Base-by-base conservation (phyloP, 2,329 filamentous ascomycete genomes). In the Teratosphaeria viscida region DNA sequence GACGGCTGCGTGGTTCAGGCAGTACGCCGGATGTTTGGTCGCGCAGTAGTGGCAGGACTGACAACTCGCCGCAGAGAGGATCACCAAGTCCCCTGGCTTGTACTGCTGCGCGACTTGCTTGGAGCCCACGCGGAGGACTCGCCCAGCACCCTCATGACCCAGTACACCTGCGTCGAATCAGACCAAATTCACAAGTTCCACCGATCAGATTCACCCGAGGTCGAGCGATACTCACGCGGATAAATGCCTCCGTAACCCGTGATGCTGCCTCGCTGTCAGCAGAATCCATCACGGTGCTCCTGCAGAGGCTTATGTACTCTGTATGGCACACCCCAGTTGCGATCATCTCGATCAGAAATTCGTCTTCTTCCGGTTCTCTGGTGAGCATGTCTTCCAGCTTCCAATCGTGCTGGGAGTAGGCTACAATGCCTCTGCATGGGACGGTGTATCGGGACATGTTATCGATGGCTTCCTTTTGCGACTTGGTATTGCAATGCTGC, bases 121-220 rank as follows among this genome's bases (percentile, higher is more conserved):
- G 1, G 68, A 66, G 1, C 77, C 77, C 29, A 77, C 65, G 34
- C 71, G 66, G 58, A 73, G 71, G 16, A 82, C 77, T 47, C 78
- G 74, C 1, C 35, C 55, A 49, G 34, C 37, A 27, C 55, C 35
- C 29, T 47, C 55, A 26, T 59, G 57, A 55, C 57, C 57, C 4
- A 34, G n/a, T 16, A 59, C 35, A 19, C 37, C 37, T 43, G 16
- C 3, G 37, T 2, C 11, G 12, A 5, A 12, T 43, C 37, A 43
- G 37, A 43, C 12, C 10, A 2, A 23, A 43, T n/a, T 16, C 16
- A 5, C 37, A 43, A 43, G 12, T n/a, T 16, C 37, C 2, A 43
- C 7, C 2, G 11, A 43, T 2, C 11, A 14, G 37, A 43, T 14
- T 5, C 37, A 43, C 1, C 16, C 5, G 16, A 16, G 12, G 5